These are phyloP conservation scores for Corynespora cassiicola DNA, from an alignment of 2,329 filamentous ascomycete species.

Conservation along the genomic window DNA sequence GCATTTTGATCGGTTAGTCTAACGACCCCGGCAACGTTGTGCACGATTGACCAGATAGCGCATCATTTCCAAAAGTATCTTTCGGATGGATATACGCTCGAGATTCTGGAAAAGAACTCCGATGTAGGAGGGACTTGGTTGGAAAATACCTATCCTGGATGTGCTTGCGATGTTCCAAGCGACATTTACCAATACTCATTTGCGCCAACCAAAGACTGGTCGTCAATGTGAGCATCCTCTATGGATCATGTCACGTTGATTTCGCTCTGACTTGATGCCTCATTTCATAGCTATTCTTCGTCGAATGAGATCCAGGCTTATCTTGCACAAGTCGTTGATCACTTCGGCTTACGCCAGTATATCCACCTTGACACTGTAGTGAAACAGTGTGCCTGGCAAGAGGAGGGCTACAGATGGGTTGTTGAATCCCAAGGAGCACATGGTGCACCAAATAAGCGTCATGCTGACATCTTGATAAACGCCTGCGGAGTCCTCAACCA, in stretches of 20 bases:
- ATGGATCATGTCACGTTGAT: background rate
- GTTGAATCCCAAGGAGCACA: conserved; percentile 5
- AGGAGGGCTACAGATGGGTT: conserved; percentile 10
- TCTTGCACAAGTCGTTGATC: conserved; percentile 11
- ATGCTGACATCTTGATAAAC: conserved; percentile 6
- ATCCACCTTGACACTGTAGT: conserved; percentile 9
- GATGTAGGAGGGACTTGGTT: conserved; percentile 17
- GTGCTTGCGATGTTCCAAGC: conserved; percentile 25
- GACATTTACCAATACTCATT: conserved; percentile 24
- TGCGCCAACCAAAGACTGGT: conserved; percentile 12
- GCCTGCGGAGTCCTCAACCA: conserved; percentile 6
- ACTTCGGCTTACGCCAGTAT: conserved; percentile 5
- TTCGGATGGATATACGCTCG: conserved; percentile 5
- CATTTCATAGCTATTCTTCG: conserved; percentile 12
- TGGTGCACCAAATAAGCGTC: background rate
- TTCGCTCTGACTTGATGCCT: background rate
- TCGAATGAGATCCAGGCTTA: conserved; percentile 10
- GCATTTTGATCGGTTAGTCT: too few species aligned
- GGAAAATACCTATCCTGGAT: conserved; percentile 12
- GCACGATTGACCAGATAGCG: too few species aligned
- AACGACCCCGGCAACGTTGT: too few species aligned
- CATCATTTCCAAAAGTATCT: too few species aligned
- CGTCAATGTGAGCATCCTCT: conserved; percentile 5
- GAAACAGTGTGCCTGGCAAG: conserved; percentile 6
- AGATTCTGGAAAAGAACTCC: conserved; percentile 14